Evolutionary conservation across 352 stramenopile genomes (phyloP).

Genomic region (Globisporangium alternatum): DNA sequence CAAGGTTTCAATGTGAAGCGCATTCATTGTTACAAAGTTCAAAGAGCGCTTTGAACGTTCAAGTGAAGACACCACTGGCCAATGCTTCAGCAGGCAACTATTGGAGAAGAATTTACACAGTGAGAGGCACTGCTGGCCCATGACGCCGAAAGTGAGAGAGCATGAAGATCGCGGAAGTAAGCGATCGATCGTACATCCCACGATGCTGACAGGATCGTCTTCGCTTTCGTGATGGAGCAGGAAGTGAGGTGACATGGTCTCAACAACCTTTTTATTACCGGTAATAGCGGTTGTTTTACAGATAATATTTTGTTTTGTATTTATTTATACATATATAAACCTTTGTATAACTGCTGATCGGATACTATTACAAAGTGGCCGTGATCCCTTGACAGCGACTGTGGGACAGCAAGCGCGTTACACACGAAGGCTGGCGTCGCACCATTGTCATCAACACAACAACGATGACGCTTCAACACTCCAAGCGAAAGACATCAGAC

Average conservation of each 20-base stretch:
- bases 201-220: conserved; percentile 3
- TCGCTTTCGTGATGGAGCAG: not conserved
- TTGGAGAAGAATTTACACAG: not conserved
- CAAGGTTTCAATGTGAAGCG: too few species aligned
- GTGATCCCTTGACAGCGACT: not conserved
- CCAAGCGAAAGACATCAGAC: not conserved
- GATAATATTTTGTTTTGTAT: not conserved
- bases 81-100: too few species aligned
- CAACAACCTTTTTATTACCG: not conserved
- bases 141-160: not conserved
- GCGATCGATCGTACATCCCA: not conserved
- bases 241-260: not conserved
- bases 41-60: not conserved
- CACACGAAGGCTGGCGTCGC: not conserved
- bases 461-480: not conserved
- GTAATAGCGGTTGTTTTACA: not conserved
- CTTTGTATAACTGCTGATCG: not conserved
- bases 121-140: not conserved
- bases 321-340: not conserved
- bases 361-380: not conserved
- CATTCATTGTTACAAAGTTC: too few species aligned
- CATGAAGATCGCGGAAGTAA: not conserved
- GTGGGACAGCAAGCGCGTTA: not conserved
- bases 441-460: not conserved
- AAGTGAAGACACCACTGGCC: not conserved